Evolutionary conservation across 2,329 filamentous ascomycete genomes (phyloP).

Genomic region (Aureobasidium namibiae): DNA sequence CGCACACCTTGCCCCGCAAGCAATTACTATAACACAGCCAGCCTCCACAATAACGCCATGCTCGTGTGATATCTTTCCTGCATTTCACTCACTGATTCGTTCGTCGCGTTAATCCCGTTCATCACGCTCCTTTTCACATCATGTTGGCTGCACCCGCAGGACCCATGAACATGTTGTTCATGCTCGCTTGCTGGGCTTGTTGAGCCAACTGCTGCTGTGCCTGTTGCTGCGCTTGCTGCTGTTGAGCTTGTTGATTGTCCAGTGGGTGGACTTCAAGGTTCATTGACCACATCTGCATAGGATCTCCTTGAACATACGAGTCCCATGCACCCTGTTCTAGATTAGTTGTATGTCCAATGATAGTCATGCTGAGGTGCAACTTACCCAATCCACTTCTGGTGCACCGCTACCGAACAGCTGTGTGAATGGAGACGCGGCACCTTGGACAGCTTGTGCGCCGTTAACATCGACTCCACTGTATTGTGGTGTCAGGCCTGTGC

Average conservation of each 20-base stretch:
- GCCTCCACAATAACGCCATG: neutral
- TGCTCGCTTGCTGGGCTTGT: slow-evolving; percentile 1
- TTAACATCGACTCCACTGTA: slow-evolving; percentile 26
- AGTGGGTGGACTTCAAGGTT: slow-evolving; percentile 2
- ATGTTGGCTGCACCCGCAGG: slow-evolving; percentile 5
- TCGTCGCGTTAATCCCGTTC: neutral
- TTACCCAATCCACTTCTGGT: slow-evolving; percentile 43
- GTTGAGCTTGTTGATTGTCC: slow-evolving; percentile 21
- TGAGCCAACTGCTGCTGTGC: slow-evolving; percentile 10
- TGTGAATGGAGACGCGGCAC: slow-evolving; percentile 25
- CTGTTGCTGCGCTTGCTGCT: slow-evolving; percentile 11
- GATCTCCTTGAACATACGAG: slow-evolving; percentile 55
- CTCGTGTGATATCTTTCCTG: neutral
- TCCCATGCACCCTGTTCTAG: slow-evolving; percentile 56
- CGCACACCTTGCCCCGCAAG: neutral
- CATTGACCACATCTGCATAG: slow-evolving; percentile 34
- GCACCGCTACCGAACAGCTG: slow-evolving; percentile 29
- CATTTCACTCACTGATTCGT: neutral
- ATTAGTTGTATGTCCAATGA: neutral
- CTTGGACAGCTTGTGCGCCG: slow-evolving; percentile 23
- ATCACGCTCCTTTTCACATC: slow-evolving; percentile 6
- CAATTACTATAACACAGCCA: neutral
- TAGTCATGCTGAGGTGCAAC: slow-evolving; percentile 17
- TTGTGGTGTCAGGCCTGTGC: slow-evolving; percentile 27
- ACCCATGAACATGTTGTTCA: slow-evolving; percentile 13